Percentiles rank a stretch among this genome's conserved stretches.
Evolutionary conservation across 139 green algal species (phyloP).

Genomic region (Diplosphaera chodatii): DNA sequence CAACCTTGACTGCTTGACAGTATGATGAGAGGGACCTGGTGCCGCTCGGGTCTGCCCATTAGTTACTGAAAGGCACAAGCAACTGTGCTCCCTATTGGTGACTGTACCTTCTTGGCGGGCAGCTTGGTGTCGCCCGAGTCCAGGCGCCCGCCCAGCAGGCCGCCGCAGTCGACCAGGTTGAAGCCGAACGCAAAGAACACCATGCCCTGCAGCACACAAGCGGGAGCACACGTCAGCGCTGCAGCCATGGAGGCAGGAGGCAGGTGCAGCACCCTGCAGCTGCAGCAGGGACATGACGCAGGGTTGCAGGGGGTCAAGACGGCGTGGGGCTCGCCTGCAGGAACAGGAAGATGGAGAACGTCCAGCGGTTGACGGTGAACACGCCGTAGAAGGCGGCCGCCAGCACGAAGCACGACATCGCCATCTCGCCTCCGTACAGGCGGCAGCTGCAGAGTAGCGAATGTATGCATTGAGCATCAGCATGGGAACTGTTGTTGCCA

Average conservation of each 20-base stretch:
- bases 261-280: no score
- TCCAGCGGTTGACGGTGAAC: conserved; percentile 42
- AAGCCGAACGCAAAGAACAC: conserved; percentile 76
- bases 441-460: conserved; percentile 43
- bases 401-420: conserved; percentile 59
- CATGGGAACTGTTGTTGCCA: no score
- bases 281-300: no score
- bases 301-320: no score
- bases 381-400: conserved; percentile 53
- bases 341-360: conserved; percentile 66
- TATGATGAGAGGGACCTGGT: no score
- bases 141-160: conserved; percentile 47
- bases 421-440: conserved; percentile 56
- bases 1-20: no score
- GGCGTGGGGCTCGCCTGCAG: conserved; percentile 46
- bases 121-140: conserved; percentile 6
- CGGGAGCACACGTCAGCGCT: no score
- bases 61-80: no score
- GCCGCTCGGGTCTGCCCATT: no score
- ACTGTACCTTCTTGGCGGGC: neutral
- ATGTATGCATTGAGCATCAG: no score
- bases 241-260: no score
- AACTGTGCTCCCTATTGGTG: no score
- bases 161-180: conserved; percentile 60
- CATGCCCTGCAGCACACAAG: conserved; percentile 32